Evolutionary conservation across 257 asterid genomes (phyloP).

Genomic region (Ajuga chamaepitys): DNA sequence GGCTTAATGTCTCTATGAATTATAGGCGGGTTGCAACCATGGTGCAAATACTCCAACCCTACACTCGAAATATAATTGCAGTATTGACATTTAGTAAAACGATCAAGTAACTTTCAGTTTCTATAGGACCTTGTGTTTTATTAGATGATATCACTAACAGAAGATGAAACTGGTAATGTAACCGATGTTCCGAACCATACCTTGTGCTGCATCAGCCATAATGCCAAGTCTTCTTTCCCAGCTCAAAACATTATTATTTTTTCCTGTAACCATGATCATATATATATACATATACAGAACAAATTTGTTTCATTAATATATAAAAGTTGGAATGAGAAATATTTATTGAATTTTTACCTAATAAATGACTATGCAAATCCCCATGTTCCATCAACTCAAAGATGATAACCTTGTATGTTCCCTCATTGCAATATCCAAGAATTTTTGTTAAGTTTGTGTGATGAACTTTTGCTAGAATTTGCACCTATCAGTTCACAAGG

Average conservation of each 20-base stretch:
- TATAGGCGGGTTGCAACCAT: slow-evolving; percentile 26
- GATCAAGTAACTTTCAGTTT: too few species aligned
- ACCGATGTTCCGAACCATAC: slow-evolving; percentile 20
- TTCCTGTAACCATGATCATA: background rate
- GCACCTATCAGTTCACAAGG: slow-evolving; percentile 38
- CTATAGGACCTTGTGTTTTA: too few species aligned
- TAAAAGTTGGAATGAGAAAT: background rate
- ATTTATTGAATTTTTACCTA: slow-evolving; percentile 19
- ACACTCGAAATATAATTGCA: background rate
- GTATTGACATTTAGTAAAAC: too few species aligned
- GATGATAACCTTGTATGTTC: slow-evolving; percentile 25
- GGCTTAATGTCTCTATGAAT: slow-evolving; percentile 42
- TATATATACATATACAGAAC: background rate
- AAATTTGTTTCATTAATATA: background rate
- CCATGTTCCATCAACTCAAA: slow-evolving; percentile 43
- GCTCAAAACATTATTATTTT: slow-evolving; percentile 14
- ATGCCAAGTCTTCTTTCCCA: slow-evolving; percentile 36
- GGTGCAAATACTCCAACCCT: slow-evolving; percentile 44
- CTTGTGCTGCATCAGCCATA: slow-evolving; percentile 34
- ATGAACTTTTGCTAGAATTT: slow-evolving; percentile 34
- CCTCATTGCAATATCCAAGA: slow-evolving; percentile 40
- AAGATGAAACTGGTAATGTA: too few species aligned
- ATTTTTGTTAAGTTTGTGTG: slow-evolving; percentile 33
- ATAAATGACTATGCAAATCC: slow-evolving; percentile 23
- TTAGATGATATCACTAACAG: too few species aligned